Base-by-base conservation (phyloP, 2,329 filamentous ascomycete genomes). In the Xylaria arbuscula region DNA sequence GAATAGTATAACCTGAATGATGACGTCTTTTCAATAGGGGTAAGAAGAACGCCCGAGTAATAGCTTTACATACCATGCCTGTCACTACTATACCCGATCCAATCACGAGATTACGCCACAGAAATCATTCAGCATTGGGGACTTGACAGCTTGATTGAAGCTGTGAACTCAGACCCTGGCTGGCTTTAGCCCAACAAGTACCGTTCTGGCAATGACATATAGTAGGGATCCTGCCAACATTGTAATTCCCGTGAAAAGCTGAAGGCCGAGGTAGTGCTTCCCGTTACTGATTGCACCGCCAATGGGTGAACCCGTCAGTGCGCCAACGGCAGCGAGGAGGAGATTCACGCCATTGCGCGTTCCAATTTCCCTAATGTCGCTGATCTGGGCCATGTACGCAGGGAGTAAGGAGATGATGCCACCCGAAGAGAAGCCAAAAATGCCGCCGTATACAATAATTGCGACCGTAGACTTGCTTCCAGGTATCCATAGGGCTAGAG, bases 401-500 rank as follows among this genome's bases (percentile, higher is more conserved):
- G 91, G 89, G 0, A 83, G 80, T n/a, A 92, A 79, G 1, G 85
- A 85, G 53, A 91, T 86, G 72, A 88, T 90, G 3, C 86, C 86
- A 10, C 90, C 90, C 0, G 87, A 89, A n/a, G 83, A 82, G 76
- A 92, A 90, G 11, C 90, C 90, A 69, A 89, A 92, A 0, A 91
- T 75, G 2, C 83, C 82, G 10, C 85, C 84, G 78, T 90, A 92
- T 24, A 87, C 80, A 59, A 92, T 83, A 50, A 88, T 85, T 1
- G 85, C 83, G 0, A 83, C 83, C 0, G 64, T 58, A 28, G 53
- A 58, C 3, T 47, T 59, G 40, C 45, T 57, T 13, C 61, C 64
- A 2, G 64, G 58, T 9, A 67, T 51, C 64, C 64, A 67, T 17
- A 67, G 45, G 17, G 58, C 64, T 11, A 67, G 11, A 11, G 47